Evolutionary conservation across 2,329 filamentous ascomycete genomes (phyloP), one percentile per base, ranked within the genome.

Genomic region (Arthroderma uncinatum): DNA sequence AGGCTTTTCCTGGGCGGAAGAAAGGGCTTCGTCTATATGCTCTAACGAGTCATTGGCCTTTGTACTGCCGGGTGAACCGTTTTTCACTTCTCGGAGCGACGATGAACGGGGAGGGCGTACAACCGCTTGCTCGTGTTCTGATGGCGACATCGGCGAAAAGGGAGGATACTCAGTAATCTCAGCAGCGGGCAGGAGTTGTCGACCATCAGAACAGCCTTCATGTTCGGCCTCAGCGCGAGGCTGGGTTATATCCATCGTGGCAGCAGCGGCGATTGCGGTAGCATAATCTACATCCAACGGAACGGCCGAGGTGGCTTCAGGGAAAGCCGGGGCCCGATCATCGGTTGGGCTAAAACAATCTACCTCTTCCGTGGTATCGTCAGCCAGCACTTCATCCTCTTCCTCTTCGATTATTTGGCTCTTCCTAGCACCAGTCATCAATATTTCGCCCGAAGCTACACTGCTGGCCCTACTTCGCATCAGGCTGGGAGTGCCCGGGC

Each of bases 331-430:
- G 10, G 44, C 53, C 8, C 56, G 59, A 12, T 68, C 69, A 36
- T 69, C 68, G 2, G 62, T 62, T 10, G 65, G 65, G 36, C 68
- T 69, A 56, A 74, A 74, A 14, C 67, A 65, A 50, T 74, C 72
- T 5, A 73, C 72, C 61, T 74, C 72, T 58, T 74, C 72, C 6
- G 71, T 67, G 21, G 73, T 67, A 60, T 71, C 64, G 10, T 65
- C 67, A 6, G 33, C 7, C 25, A 57, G 48, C 48, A 58, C 53
- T 28, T 67, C 61, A 37, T 75, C 72, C 57, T 74, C 73, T 59
- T 74, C 72, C 61, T 75, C 74, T 58, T 74, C 72, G 25, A 76
- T 75, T 34, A 72, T 74, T 57, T 73, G 69, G 57, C 71, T 73
- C 60, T 72, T 73, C 52, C 69, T 64, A 47, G 70, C 63, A 4